Percentiles rank a stretch among this genome's conserved stretches.
phyloP scores from a whole-genome alignment of 371 early-diverging fungal species.

The Synchytrium microbalum region DNA sequence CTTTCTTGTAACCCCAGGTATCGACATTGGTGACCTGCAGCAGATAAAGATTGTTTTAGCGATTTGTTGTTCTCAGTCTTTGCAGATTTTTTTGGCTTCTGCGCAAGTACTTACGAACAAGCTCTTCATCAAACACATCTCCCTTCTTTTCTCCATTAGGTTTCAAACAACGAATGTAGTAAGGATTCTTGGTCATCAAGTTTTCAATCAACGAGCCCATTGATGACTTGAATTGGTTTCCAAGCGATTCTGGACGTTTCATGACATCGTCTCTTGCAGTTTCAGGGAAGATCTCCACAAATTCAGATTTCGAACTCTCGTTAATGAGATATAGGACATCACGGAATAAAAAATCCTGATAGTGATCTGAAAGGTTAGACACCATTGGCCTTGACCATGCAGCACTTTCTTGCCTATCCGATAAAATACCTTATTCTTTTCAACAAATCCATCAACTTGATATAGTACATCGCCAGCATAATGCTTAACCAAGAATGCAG shows the following conservation, averaged over 20 bases:
- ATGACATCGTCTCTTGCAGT: conserved; percentile 5
- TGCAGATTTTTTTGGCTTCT: no score
- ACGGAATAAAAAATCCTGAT: not conserved
- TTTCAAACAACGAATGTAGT: conserved; percentile 14
- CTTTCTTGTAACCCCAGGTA: conserved; percentile 21
- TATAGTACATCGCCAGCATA: conserved; percentile 51
- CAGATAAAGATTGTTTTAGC: no score
- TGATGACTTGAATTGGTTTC: conserved; percentile 16
- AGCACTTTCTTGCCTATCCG: no score
- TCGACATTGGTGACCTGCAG: not conserved
- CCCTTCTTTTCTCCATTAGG: conserved; percentile 1
- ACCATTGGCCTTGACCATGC: no score
- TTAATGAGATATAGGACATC: not conserved
- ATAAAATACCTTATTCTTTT: not conserved
- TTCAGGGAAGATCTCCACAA: conserved; percentile 21
- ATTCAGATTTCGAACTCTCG: not conserved
- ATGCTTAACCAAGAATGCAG: conserved; percentile 40
- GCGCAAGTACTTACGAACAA: no score
- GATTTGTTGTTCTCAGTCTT: no score
- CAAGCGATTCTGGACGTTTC: conserved; percentile 25
- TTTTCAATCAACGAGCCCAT: not conserved
- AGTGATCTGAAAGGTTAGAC: no score
- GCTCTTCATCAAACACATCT: conserved; percentile 4
- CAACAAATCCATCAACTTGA: conserved; percentile 34
- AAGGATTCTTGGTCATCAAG: conserved; percentile 3